Evolutionary conservation across 2,329 filamentous ascomycete species (phyloP), one percentile per base, ranked within the genome.

Genomic region (Colletotrichum sojae): DNA sequence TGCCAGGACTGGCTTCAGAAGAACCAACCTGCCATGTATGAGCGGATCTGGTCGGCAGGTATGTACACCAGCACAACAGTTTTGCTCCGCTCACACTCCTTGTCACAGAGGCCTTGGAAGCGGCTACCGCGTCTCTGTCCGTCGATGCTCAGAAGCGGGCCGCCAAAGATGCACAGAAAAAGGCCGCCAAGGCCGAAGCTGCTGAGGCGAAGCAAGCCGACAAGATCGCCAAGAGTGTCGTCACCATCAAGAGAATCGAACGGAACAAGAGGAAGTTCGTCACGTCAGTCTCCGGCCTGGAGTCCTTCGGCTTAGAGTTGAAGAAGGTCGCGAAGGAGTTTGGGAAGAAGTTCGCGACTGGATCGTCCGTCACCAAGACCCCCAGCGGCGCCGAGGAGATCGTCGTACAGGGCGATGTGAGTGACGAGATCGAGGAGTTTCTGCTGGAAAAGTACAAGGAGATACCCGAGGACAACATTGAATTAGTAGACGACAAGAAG

Each of bases 191-290:
- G 84, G 96, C 96, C 60, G 94, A 94, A 73, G 91, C 94, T 27
- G 91, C 90, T 20, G 95, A 97, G 82, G 89, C 91, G 71, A 94
- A 94, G 78, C 91, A 95, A 72, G 91, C 91, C 25, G 94, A 95
- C 78, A 91, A 92, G 77, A 92, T 95, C 74, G 94, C 94, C 45
- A 90, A 92, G 70, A 93, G 92, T 73, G 92, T 94, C 77, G 85
- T 99, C 62, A 91, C 90, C 66, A 97, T 99, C 83, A 98, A 98
- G 88, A 93, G 96, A 27, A 96, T 99, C 75, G 96, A 98, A 86
- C 91, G 96, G 72, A 98, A 97, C 83, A 99, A 99, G 88, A 90
- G 96, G 77, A 99, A 99, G 84, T 97, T 91, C 79, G 95, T 99
- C 63, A 99, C 96, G 0, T 92, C 95, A 16, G 91, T 99, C n/a